Evolutionary conservation across 139 green algal genomes (phyloP).

Genomic region (Desmodesmus armatus): DNA sequence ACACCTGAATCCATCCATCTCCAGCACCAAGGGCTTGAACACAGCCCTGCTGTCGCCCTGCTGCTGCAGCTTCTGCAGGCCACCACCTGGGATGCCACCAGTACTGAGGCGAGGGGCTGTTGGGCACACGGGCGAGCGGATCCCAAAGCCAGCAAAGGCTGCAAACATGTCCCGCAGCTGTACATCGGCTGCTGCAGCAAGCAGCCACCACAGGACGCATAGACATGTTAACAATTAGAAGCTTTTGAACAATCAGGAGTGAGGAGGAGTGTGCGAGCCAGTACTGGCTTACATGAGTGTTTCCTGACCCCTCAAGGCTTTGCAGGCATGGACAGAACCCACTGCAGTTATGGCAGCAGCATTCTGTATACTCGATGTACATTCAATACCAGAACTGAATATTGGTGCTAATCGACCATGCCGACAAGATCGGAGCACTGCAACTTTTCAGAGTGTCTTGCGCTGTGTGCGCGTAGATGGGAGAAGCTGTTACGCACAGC

Average conservation of each 20-base stretch:
- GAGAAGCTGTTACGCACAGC: too few relatives aligned
- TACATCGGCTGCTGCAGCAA: background rate
- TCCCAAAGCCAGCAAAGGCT: slow-evolving; percentile 57
- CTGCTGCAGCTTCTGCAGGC: background rate
- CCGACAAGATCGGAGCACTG: too few relatives aligned
- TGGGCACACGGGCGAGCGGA: background rate
- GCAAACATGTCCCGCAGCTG: slow-evolving; percentile 54
- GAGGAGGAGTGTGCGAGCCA: too few relatives aligned
- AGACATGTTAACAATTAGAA: background rate
- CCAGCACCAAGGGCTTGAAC: background rate
- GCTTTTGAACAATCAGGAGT: background rate
- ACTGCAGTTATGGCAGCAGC: background rate
- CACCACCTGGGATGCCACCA: background rate
- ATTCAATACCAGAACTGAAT: too few relatives aligned
- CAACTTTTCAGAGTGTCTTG: too few relatives aligned
- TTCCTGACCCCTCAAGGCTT: background rate
- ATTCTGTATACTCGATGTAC: background rate
- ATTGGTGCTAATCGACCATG: too few relatives aligned
- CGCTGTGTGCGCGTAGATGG: too few relatives aligned
- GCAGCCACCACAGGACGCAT: background rate
- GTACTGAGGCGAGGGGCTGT: background rate
- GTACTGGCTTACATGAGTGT: background rate
- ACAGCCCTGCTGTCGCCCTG: background rate
- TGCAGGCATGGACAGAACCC: background rate
- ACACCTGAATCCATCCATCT: slow-evolving; percentile 39